Evolutionary conservation across 169 alveolate genomes (phyloP).

Genomic region (Theileria annulata): DNA sequence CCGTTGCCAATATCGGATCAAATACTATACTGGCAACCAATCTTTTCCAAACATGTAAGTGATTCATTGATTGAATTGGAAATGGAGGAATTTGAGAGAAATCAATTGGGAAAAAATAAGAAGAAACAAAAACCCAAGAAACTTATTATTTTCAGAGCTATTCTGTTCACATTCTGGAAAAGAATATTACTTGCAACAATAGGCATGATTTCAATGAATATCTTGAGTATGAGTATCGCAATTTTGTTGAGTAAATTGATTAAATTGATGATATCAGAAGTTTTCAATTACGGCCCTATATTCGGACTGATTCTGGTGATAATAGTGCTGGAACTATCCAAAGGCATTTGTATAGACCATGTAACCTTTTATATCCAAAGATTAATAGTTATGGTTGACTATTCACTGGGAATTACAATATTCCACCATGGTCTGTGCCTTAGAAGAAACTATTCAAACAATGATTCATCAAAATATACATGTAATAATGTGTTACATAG

Average conservation of each 20-base stretch:
- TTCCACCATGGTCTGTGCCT: conserved; percentile 63
- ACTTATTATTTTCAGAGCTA: conserved; percentile 25
- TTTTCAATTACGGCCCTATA: background rate
- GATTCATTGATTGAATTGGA: conserved; percentile 33
- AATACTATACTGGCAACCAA: conserved; percentile 7
- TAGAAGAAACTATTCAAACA: conserved; percentile 23
- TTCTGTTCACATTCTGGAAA: conserved; percentile 32
- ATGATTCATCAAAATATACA: background rate
- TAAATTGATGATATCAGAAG: background rate
- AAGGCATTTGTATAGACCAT: conserved; percentile 39
- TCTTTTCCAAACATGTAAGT: conserved; percentile 48
- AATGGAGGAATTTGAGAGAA: background rate
- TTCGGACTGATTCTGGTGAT: conserved; percentile 12
- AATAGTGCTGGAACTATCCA: conserved; percentile 24
- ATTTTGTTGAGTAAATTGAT: conserved; percentile 7
- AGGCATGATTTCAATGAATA: conserved; percentile 29
- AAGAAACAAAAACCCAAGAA: conserved; percentile 4
- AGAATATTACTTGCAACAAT: conserved; percentile 18
- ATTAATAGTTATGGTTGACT: conserved; percentile 34
- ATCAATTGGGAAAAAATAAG: background rate
- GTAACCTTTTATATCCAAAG: conserved; percentile 35
- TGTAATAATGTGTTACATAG: background rate
- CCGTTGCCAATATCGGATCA: conserved; percentile 52
- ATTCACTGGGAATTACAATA: conserved; percentile 43
- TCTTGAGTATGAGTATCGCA: conserved; percentile 30